Evolutionary conservation across 768 basidiomycete species (phyloP), one percentile per base, ranked within the genome.

Genomic region (Leucosporidium creatinivorum): DNA sequence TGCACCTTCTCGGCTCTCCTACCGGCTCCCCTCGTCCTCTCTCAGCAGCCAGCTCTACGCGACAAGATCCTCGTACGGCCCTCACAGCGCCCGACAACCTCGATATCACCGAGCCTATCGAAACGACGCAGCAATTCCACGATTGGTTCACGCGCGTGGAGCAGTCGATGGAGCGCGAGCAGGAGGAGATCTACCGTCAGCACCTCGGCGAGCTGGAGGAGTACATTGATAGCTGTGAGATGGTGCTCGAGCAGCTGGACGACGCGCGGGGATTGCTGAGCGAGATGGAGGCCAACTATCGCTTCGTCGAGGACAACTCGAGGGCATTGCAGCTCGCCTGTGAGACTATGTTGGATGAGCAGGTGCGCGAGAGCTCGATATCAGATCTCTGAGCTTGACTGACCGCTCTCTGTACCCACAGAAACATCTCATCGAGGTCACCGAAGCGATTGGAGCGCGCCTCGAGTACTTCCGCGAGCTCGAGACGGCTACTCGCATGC

Each of bases 121-220:
- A 88, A 69, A 94, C 92, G 0, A 88, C 93, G 1, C 91, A 98
- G 74, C 92, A 97, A 73, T 94, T 99, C 79, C 91, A 93, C 76
- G 94, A 98, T 79, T 96, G 93, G 88, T 94, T 93, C 77, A 83
- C 90, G 36, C 82, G 89, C 50, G 86, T 99, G 62, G 93, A 96
- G 71, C 83, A 88, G 21, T 88, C 89, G 4, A 90, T 96, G 48
- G 88, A 92, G 12, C 91, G 92, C 74, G 89, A 89, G 67, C 94
- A 98, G 75, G 94, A 97, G 75, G 86, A 91, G 8, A 88, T 93
- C 76, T 97, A 96, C 77, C 84, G 91, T 30, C 85, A 86, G 0
- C 89, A 97, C 77, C 84, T 93, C 25, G 85, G 85, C 17, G 85
- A 84, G 68, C 84, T 98, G 19, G 81, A 85, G 4, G 84, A 84